Conservation (phyloP, 2,329 filamentous ascomycete species). For the Epichloe hybrida region DNA sequence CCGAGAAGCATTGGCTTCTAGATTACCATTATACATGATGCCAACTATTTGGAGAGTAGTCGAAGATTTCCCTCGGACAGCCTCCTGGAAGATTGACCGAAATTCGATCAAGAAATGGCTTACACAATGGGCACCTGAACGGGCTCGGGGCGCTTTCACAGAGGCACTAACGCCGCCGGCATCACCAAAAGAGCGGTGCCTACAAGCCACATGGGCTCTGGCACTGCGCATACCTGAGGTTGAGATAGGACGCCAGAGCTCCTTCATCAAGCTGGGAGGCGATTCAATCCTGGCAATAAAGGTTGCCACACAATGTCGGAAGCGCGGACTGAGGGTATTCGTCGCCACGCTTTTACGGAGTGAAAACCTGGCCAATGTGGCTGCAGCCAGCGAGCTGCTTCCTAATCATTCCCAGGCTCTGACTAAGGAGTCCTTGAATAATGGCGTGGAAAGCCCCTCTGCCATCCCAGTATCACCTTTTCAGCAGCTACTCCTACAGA, state of each 20-base stretch:
- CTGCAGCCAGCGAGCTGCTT: too few relatives aligned
- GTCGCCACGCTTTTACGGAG: too few relatives aligned
- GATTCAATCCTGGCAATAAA: not conserved
- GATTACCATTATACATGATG: not conserved
- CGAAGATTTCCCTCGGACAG: not conserved
- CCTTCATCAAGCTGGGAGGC: not conserved
- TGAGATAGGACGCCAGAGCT: not conserved
- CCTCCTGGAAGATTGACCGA: not conserved
- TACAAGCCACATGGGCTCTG: not conserved
- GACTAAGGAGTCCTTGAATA: too few relatives aligned
- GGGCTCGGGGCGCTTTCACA: too few relatives aligned
- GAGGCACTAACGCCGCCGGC: not conserved
- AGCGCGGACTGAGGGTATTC: too few relatives aligned
- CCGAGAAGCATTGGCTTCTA: not conserved
- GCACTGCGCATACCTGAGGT: not conserved
- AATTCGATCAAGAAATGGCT: too few relatives aligned
- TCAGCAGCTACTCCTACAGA: too few relatives aligned
- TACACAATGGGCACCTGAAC: too few relatives aligned
- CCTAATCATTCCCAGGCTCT: too few relatives aligned
- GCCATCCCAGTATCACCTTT: too few relatives aligned
- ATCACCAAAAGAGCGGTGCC: not conserved
- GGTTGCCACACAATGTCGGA: not conserved
- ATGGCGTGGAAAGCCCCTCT: too few relatives aligned
- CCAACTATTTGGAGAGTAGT: not conserved
- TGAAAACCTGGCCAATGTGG: too few relatives aligned